Evolutionary conservation across 2,329 filamentous ascomycete species (phyloP).

Genomic region (Pseudogymnoascus sp.): DNA sequence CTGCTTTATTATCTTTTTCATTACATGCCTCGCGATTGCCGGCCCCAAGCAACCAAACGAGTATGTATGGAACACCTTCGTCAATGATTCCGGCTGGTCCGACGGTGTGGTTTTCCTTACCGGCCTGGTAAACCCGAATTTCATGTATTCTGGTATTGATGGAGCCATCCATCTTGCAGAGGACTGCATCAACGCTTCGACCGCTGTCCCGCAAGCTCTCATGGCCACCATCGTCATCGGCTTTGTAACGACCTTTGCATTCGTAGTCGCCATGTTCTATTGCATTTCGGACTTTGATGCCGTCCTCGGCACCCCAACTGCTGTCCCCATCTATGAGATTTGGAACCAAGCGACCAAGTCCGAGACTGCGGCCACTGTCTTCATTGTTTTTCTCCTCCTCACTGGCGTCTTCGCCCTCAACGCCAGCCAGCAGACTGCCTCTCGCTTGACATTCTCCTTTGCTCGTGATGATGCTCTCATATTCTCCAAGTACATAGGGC

Average conservation of each 20-base stretch:
- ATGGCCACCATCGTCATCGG: constrained; percentile 31
- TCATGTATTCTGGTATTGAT: constrained; percentile 35
- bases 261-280: constrained; percentile 36
- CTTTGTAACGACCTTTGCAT: constrained; percentile 33
- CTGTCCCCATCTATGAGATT: constrained; percentile 24
- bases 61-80: constrained; percentile 22
- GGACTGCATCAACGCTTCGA: constrained; percentile 21
- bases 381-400: neutral
- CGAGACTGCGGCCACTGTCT: neutral
- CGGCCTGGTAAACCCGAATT: constrained; percentile 34
- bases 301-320: constrained; percentile 27
- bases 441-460: constrained; percentile 30
- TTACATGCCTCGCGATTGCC: neutral
- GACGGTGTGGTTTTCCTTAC: constrained; percentile 39
- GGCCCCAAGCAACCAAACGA: constrained; percentile 6
- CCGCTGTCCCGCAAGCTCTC: constrained; percentile 1
- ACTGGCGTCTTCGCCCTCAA: neutral
- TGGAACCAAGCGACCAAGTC: neutral
- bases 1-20: constrained; percentile 1
- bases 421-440: neutral
- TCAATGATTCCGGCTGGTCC: constrained; percentile 35
- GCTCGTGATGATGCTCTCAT: constrained; percentile 59
- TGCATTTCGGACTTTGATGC: constrained; percentile 32
- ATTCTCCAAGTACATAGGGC: constrained; percentile 48
- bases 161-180: constrained; percentile 37